Percentiles rank a stretch among this genome's conserved stretches.
Evolutionary conservation across 2,329 filamentous ascomycete genomes (phyloP).

Genomic region (Podosphaera fusca): DNA sequence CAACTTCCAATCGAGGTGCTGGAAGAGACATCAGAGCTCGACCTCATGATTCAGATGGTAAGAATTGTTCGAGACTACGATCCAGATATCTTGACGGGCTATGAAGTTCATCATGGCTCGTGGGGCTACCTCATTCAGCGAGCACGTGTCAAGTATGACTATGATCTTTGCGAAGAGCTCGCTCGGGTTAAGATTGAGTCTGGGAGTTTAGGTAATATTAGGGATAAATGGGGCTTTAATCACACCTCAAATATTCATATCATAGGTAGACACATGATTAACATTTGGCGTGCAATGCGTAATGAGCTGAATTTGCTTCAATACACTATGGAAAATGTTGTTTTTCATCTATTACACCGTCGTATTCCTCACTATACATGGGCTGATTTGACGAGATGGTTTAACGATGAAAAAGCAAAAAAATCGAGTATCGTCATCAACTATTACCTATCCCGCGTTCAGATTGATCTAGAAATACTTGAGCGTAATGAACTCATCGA

Average conservation of each 20-base stretch:
- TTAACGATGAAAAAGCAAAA: conserved; percentile 39
- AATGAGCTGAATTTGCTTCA: conserved; percentile 78
- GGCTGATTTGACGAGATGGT: conserved; percentile 63
- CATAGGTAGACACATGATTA: conserved; percentile 91
- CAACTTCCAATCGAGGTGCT: conserved; percentile 41
- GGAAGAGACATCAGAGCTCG: conserved; percentile 58
- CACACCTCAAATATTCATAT: conserved; percentile 78
- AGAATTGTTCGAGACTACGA: conserved; percentile 67
- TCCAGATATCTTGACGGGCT: conserved; percentile 82
- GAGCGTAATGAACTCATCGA: conserved; percentile 75
- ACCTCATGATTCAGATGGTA: conserved; percentile 65
- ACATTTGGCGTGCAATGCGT: conserved; percentile 90
- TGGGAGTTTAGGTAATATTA: conserved; percentile 64
- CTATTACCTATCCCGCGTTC: conserved; percentile 54
- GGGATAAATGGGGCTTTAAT: conserved; percentile 81
- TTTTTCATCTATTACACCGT: conserved; percentile 69
- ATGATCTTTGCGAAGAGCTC: conserved; percentile 74
- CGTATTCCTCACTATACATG: conserved; percentile 75
- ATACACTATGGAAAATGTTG: conserved; percentile 91
- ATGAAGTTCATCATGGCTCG: conserved; percentile 77
- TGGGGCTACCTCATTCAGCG: conserved; percentile 95
- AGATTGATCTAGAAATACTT: conserved; percentile 72
- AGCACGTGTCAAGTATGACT: conserved; percentile 66
- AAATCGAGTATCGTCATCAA: conserved; percentile 53
- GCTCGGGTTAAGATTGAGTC: conserved; percentile 71